Percentiles rank a stretch among this genome's conserved stretches.
Conservation (phyloP, 805 yeast genomes). For the Yarrowia sp. region DNA sequence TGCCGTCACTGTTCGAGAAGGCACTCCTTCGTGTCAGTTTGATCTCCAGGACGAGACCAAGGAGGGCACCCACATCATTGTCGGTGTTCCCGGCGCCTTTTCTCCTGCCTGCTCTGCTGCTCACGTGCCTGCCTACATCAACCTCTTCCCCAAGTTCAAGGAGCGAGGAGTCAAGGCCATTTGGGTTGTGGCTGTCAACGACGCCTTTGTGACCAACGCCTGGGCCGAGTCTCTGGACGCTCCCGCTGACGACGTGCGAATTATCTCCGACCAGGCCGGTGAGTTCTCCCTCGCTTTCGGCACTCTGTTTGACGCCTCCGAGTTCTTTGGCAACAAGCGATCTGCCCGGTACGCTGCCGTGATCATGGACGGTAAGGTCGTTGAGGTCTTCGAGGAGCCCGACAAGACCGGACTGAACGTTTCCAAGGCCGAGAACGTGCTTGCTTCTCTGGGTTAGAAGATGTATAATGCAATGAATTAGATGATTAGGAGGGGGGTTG, state of each 20-base stretch:
- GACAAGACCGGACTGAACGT: conserved; percentile 73
- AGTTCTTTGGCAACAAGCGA: conserved; percentile 77
- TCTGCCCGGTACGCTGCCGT: conserved; percentile 77
- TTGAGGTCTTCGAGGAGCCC: conserved; percentile 74
- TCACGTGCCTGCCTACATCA: conserved; percentile 78
- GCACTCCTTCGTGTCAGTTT: conserved; percentile 69
- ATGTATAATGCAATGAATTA: background rate
- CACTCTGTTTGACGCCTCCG: conserved; percentile 74
- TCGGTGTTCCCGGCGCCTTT: conserved; percentile 79
- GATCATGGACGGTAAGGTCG: conserved; percentile 76
- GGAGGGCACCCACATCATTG: conserved; percentile 60
- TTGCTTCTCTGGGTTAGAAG: conserved; percentile 41
- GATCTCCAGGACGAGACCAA: conserved; percentile 59
- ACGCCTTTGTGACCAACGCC: conserved; percentile 82
- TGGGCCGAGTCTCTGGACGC: conserved; percentile 62
- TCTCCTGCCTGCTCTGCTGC: conserved; percentile 78
- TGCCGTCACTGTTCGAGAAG: conserved; percentile 59
- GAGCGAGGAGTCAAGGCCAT: conserved; percentile 70
- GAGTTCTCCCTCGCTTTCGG: conserved; percentile 72
- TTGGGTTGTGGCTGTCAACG: conserved; percentile 80
- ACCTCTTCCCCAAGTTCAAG: conserved; percentile 58
- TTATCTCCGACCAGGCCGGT: conserved; percentile 82
- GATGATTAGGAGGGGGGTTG: no score
- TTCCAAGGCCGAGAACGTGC: conserved; percentile 46
- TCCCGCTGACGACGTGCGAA: conserved; percentile 52